Conservation (phyloP, 2,329 filamentous ascomycete species). For the Leptographium galeiforme region DNA sequence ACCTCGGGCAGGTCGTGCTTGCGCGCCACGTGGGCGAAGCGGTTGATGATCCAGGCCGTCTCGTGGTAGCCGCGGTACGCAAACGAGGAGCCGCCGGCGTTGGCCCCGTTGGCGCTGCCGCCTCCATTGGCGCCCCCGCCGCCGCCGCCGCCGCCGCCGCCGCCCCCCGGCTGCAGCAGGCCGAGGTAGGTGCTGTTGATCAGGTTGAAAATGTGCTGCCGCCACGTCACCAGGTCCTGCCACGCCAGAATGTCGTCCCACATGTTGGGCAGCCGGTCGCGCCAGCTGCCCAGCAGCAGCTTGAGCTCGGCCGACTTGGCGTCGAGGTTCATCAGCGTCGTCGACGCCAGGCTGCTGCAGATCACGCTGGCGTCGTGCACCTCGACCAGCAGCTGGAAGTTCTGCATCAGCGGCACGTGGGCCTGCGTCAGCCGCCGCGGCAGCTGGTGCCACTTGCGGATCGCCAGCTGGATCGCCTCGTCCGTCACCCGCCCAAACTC, state of each 20-base stretch:
- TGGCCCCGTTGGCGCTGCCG: too few relatives aligned
- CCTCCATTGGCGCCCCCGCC: background rate
- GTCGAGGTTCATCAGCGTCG: constrained; percentile 74
- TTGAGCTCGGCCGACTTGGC: constrained; percentile 93
- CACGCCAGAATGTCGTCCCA: constrained; percentile 99
- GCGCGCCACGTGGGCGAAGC: constrained; percentile 91
- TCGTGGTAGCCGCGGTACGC: constrained; percentile 97
- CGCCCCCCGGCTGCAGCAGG: constrained; percentile 51
- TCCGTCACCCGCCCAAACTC: constrained; percentile 89
- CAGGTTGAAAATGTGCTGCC: constrained; percentile 94
- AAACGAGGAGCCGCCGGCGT: constrained; percentile 77
- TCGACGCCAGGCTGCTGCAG: constrained; percentile 76
- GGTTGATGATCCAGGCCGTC: constrained; percentile 99
- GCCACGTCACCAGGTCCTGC: constrained; percentile 99
- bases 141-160: background rate
- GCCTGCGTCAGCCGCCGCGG: constrained; percentile 86
- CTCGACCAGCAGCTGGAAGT: constrained; percentile 96
- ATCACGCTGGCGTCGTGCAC: constrained; percentile 96
- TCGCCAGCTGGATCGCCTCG: constrained; percentile 92
- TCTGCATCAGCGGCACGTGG: constrained; percentile 86
- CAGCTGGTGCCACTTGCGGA: constrained; percentile 98
- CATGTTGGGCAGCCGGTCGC: constrained; percentile 87
- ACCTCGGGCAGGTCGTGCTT: constrained; percentile 96
- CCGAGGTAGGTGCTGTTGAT: constrained; percentile 91
- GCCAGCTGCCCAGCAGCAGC: constrained; percentile 84